A percentile compares a stretch with the other conserved stretches of the same genome.
Evolutionary conservation across 176 grass and related monocot genomes (phyloP).

Genomic region (Triticum monococcum): DNA sequence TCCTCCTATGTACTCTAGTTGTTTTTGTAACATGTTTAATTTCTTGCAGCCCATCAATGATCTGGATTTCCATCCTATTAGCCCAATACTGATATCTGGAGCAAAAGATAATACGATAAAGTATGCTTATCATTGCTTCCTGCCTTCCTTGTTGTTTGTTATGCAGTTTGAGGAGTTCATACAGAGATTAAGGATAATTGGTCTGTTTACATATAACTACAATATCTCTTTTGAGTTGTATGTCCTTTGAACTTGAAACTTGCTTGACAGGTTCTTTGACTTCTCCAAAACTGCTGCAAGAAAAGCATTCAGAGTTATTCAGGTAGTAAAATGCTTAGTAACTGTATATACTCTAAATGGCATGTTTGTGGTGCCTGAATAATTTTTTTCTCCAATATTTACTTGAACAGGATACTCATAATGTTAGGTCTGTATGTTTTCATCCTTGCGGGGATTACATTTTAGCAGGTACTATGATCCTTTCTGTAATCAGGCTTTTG

Average conservation of each 20-base stretch:
- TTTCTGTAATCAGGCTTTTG: not conserved
- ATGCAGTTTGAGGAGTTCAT: not conserved
- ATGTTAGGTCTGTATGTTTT: conserved; percentile 97
- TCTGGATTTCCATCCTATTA: conserved; percentile 96
- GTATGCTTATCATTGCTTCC: conserved; percentile 50
- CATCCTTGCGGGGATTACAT: conserved; percentile 97
- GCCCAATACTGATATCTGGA: conserved; percentile 82
- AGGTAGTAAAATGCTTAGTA: conserved; percentile 52
- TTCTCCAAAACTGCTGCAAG: conserved; percentile 88
- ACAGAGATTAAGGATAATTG: not conserved
- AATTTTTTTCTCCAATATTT: conserved; percentile 19
- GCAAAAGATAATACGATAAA: conserved; percentile 94
- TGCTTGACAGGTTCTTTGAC: conserved; percentile 80
- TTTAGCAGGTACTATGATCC: conserved; percentile 67
- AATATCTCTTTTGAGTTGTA: not conserved
- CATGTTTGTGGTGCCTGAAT: not conserved
- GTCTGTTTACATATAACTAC: not conserved
- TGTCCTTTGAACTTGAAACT: conserved; percentile 16
- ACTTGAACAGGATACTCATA: conserved; percentile 86
- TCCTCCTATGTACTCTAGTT: not conserved
- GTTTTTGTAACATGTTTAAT: conserved; percentile 21
- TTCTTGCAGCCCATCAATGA: conserved; percentile 91
- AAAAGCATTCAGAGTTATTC: conserved; percentile 98
- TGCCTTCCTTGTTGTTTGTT: not conserved
- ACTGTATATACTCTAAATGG: not conserved